Evolutionary conservation across 2,329 filamentous ascomycete species (phyloP).

Genomic region (Pseudogymnoascus sp.): DNA sequence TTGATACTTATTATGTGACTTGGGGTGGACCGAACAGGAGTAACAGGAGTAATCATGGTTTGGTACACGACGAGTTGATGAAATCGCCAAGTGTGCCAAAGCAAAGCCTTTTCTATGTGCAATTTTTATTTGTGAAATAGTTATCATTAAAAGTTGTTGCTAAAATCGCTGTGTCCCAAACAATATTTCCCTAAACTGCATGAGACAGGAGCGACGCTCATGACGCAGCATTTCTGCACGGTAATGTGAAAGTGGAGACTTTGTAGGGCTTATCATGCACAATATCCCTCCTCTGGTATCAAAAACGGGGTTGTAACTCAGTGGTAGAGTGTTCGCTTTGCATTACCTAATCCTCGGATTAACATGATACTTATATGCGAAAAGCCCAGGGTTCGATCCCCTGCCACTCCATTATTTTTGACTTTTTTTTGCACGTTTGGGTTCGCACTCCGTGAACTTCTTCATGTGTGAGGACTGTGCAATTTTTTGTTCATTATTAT

Average conservation of each 20-base stretch:
- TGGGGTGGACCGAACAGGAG: too few relatives aligned
- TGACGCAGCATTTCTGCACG: background rate
- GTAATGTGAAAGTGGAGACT: background rate
- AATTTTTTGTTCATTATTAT: too few relatives aligned
- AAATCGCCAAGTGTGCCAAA: background rate
- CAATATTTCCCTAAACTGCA: background rate
- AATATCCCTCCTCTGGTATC: background rate
- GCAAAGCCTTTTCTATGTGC: background rate
- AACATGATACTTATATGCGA: slow-evolving; percentile 10
- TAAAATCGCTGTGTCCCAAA: too few relatives aligned
- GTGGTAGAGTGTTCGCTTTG: slow-evolving; percentile 12
- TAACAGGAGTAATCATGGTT: background rate
- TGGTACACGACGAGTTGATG: too few relatives aligned
- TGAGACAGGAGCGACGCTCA: background rate
- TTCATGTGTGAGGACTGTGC: background rate
- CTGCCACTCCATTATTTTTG: slow-evolving; percentile 6
- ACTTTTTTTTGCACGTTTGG: background rate
- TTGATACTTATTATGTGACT: background rate
- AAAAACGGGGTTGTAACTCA: slow-evolving; percentile 10
- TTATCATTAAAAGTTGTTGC: too few relatives aligned
- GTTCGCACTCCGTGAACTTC: background rate
- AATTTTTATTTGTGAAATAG: too few relatives aligned
- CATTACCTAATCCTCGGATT: slow-evolving; percentile 9
- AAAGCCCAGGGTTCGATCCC: slow-evolving; percentile 11
- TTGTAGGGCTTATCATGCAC: background rate